Percentiles rank a stretch among this genome's conserved stretches.
These are phyloP conservation scores for Punica granatum DNA, from an alignment of 345 rosid species.

Conservation along the genomic window DNA sequence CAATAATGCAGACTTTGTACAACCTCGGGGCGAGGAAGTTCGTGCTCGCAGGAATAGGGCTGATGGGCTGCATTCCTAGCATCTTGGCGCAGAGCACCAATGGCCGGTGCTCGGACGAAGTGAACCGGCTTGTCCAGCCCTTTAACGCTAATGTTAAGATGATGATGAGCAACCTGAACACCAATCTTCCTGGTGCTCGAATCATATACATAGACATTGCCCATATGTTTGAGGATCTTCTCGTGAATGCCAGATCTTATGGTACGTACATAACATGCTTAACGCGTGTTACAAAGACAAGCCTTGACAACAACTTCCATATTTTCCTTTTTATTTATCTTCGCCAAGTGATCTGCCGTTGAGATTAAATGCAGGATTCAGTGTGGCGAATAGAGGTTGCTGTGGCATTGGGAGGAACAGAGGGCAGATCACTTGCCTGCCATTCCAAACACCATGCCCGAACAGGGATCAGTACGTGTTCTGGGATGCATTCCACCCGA, in stretches of 20 bases:
- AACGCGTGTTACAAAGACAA: background rate
- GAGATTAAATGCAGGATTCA: constrained; percentile 39
- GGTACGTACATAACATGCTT: constrained; percentile 33
- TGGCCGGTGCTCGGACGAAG: constrained; percentile 73
- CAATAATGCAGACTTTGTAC: constrained; percentile 57
- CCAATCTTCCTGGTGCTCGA: constrained; percentile 53
- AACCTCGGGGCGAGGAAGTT: constrained; percentile 84
- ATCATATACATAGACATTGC: constrained; percentile 57
- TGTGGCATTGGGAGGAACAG: constrained; percentile 86
- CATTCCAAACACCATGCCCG: constrained; percentile 77
- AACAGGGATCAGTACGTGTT: constrained; percentile 64
- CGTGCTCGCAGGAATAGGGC: constrained; percentile 68
- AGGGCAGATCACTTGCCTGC: constrained; percentile 92
- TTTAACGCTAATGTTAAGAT: constrained; percentile 75
- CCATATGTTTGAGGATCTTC: constrained; percentile 52
- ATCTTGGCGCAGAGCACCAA: constrained; percentile 64
- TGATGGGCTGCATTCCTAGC: constrained; percentile 98
- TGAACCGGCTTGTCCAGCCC: constrained; percentile 64
- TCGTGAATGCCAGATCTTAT: constrained; percentile 35
- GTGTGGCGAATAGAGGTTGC: constrained; percentile 69
- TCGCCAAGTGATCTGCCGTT: background rate
- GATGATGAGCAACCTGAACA: constrained; percentile 58
- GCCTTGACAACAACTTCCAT: background rate
- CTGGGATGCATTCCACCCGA: constrained; percentile 99
- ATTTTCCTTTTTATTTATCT: background rate